Evolutionary conservation across 352 stramenopile genomes (phyloP).

Genomic region (Phytophthora multivora): DNA sequence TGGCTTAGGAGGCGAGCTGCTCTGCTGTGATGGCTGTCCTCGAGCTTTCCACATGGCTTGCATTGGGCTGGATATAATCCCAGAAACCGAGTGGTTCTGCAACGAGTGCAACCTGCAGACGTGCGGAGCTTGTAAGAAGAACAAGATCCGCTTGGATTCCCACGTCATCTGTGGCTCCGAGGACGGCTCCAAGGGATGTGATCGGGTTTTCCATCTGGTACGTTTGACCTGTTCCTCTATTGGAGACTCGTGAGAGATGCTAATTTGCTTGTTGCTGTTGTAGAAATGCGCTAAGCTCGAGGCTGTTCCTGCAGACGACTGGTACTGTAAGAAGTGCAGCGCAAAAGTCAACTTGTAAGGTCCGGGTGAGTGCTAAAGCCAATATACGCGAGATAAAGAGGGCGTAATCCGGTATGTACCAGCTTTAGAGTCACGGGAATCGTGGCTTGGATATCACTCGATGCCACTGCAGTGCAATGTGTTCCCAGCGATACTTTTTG

Average conservation of each 20-base stretch:
- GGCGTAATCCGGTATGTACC: background rate
- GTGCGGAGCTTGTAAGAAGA: conserved; percentile 85
- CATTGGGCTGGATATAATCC: conserved; percentile 65
- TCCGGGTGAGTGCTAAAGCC: conserved; percentile 12
- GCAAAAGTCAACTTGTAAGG: conserved; percentile 44
- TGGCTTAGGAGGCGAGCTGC: conserved; percentile 75
- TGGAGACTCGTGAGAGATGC: background rate
- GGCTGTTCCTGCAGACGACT: conserved; percentile 83
- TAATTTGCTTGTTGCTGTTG: conserved; percentile 7
- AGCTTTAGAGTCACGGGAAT: conserved; percentile 9
- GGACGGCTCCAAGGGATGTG: conserved; percentile 85
- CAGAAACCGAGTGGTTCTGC: conserved; percentile 88
- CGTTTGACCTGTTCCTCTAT: background rate
- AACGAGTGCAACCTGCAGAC: conserved; percentile 85
- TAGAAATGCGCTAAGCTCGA: conserved; percentile 89
- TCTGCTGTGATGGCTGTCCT: conserved; percentile 93
- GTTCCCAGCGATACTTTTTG: conserved; percentile 53
- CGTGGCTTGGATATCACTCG: conserved; percentile 39
- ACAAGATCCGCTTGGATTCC: conserved; percentile 88
- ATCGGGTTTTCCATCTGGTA: conserved; percentile 90
- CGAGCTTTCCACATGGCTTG: conserved; percentile 92
- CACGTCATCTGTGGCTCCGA: conserved; percentile 91
- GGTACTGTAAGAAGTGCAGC: conserved; percentile 86
- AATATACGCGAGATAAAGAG: conserved; percentile 30
- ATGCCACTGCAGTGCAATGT: conserved; percentile 64